These are phyloP conservation scores for Lunasporangiospora selenospora DNA, from an alignment of 192 early-diverging fungal genomes.

Conservation along the genomic window DNA sequence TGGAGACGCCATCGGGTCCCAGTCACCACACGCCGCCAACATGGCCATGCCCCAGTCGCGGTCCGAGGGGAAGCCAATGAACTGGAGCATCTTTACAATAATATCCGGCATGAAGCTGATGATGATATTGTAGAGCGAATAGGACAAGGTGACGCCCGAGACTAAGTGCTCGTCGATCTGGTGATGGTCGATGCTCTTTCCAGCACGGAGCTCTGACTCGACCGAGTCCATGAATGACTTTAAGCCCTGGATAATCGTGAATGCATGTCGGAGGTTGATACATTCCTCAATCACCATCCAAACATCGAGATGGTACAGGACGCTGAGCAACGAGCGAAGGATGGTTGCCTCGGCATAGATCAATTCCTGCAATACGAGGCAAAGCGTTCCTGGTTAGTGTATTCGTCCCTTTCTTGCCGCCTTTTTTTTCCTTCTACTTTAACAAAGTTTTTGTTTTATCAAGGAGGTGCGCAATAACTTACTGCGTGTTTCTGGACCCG, in stretches of 20 bases:
- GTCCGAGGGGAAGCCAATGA: constrained; percentile 85
- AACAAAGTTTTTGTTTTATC: neutral
- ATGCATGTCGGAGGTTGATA: constrained; percentile 73
- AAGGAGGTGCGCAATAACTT: constrained; percentile 28
- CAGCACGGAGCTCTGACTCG: constrained; percentile 54
- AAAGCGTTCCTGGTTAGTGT: too few relatives aligned
- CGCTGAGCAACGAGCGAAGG: constrained; percentile 74
- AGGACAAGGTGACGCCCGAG: constrained; percentile 78
- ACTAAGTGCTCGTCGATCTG: constrained; percentile 83
- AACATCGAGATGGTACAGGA: constrained; percentile 77
- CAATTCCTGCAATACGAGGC: constrained; percentile 79
- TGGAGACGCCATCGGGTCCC: constrained; percentile 54
- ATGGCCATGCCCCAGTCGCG: constrained; percentile 76
- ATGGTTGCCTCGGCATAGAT: constrained; percentile 81
- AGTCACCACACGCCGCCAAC: constrained; percentile 75
- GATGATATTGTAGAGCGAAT: constrained; percentile 81
- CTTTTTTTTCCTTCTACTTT: too few relatives aligned
- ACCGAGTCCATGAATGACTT: constrained; percentile 56
- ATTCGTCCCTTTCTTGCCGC: too few relatives aligned
- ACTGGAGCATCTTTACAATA: constrained; percentile 77
- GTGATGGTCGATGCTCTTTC: constrained; percentile 55
- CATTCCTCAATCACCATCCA: constrained; percentile 81
- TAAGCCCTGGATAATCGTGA: constrained; percentile 67
- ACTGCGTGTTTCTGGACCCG: constrained; percentile 68
- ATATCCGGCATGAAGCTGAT: constrained; percentile 77